phyloP scores from a whole-genome alignment of 768 basidiomycete species.

The Leucosporidium yakuticum region DNA sequence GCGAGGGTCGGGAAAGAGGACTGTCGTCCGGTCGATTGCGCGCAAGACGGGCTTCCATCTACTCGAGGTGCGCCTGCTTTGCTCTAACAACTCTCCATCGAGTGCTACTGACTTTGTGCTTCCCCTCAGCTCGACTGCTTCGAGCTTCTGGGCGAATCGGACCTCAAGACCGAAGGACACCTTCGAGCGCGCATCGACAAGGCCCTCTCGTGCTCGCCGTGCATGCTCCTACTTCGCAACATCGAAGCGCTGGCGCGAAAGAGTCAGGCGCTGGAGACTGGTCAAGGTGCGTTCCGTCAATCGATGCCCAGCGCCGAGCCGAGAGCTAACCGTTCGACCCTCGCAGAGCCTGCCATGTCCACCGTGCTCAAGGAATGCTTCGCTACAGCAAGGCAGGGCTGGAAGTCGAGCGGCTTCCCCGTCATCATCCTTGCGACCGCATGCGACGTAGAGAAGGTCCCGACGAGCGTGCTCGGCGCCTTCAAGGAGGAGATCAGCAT shows the following conservation, averaged over 20 bases:
- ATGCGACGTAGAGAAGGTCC: conserved; percentile 59
- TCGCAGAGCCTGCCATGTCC: conserved; percentile 55
- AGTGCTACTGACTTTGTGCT: neutral
- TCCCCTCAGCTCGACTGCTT: conserved; percentile 71
- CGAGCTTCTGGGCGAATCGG: conserved; percentile 70
- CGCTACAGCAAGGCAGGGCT: conserved; percentile 52
- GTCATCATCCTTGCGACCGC: conserved; percentile 71
- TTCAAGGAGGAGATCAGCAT: conserved; percentile 83
- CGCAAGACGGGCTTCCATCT: conserved; percentile 64
- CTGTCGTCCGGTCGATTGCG: conserved; percentile 49
- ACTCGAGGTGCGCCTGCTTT: conserved; percentile 56
- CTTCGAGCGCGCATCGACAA: conserved; percentile 69
- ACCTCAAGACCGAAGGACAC: conserved; percentile 65
- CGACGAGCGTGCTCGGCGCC: conserved; percentile 56
- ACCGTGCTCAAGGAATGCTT: conserved; percentile 61
- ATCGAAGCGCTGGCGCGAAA: conserved; percentile 71
- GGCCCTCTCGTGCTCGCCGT: conserved; percentile 72
- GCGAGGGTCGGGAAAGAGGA: conserved; percentile 75
- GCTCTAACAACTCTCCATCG: no score
- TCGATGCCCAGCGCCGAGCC: neutral
- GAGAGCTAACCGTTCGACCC: neutral
- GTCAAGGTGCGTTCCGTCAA: conserved; percentile 53
- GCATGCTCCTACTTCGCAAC: conserved; percentile 71
- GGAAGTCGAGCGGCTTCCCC: conserved; percentile 61
- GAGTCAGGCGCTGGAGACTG: conserved; percentile 58